Base-by-base conservation (phyloP, 2,329 filamentous ascomycete species). In the Ampelomyces quisqualis region DNA sequence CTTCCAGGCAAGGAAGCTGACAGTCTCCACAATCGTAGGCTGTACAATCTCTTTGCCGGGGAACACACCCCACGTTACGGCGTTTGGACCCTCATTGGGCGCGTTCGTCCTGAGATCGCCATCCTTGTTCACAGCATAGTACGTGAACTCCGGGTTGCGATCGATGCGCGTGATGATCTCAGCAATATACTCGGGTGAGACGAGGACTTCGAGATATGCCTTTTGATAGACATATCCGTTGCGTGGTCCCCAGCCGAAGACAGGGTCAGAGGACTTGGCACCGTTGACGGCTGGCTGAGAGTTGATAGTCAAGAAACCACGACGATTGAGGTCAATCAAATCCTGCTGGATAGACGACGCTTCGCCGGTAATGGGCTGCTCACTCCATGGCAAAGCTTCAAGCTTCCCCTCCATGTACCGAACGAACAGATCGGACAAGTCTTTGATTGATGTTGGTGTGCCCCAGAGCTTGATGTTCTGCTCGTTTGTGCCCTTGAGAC, bases 11-110 rank as follows among this genome's bases (percentile, higher is more conserved):
- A 98, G 76, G 79, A 98, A 98, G 67, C 88, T 95, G 67, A 98
- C 85, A 13, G 88, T 94, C 73, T 98, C 93, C 37, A 98, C 93
- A 59, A 98, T 96, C n/a, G 93, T 98, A 10, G 93, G 93, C 70
- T 98, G 93, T n/a, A 98, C 90, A 64, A 98, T 96, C 70, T 98
- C 93, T 69, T 97, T 95, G 43, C 93, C 93, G 0, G 93, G 91
- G 74, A 97, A 98, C 22, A 98, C 94, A 70, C 93, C 93, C 93
- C 93, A 98, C 2, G 93, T 98, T 34, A 98, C 88, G n/a, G 93
- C 93, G 60, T 98, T 98, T 24, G 93, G 93, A 5, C 89, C 88
- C 55, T 94, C 89, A 15, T 82, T 81, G 7, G 84, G 83, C 1
- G 89, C 84, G 62, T 98, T 97, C 19, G 89, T 93, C 68, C 83